Evolutionary conservation across 2,329 filamentous ascomycete genomes (phyloP), one percentile per base, ranked within the genome.

Genomic region (Fusarium pseudoanthophilum): DNA sequence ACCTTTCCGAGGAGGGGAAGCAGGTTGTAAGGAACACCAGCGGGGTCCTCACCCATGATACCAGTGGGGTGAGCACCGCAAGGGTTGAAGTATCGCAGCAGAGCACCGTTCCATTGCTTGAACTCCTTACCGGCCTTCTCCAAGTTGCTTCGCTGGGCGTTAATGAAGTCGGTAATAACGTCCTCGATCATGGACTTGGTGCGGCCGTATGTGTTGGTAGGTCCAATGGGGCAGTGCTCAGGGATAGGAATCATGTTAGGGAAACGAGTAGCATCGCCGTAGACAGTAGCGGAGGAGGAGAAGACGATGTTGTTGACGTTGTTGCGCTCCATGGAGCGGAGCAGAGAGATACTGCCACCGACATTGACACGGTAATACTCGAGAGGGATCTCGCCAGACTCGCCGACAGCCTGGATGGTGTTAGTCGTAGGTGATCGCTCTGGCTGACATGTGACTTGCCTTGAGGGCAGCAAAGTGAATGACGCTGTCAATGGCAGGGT

Each of bases 281-380:
- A 99, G 76, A 99, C 96, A 77, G 97, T 99, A 39, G 96, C 96
- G 3, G 95, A 98, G 72, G 95, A 98, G 69, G 95, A 98, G 87
- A 99, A 99, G 84, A 99, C 96, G 79, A 99, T 96, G 87, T 97
- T 98, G 85, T 90, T 90, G 77, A 99, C 95, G 84, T 95, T 92
- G 88, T 98, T 91, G 83, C 91, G 92, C 80, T 90, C 89, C 95
- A 99, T 98, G 79, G 92, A 91, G 74, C 91, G 89, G 72, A 99
- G 90, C 53, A 99, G 92, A 78, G 91, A 88, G 79, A 99, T 92
- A 78, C 94, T 96, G 83, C 96, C 97, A 81, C 92, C 92, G 70
- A 98, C 96, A 82, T 99, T 99, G 87, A 97, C 93, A 78, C 93
- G 90, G 88, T 98, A 99, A 90, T 99, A 99, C 85, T 98, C 95